Base-by-base conservation (phyloP, 352 stramenopile genomes). In the Phytopythium ostracodes region DNA sequence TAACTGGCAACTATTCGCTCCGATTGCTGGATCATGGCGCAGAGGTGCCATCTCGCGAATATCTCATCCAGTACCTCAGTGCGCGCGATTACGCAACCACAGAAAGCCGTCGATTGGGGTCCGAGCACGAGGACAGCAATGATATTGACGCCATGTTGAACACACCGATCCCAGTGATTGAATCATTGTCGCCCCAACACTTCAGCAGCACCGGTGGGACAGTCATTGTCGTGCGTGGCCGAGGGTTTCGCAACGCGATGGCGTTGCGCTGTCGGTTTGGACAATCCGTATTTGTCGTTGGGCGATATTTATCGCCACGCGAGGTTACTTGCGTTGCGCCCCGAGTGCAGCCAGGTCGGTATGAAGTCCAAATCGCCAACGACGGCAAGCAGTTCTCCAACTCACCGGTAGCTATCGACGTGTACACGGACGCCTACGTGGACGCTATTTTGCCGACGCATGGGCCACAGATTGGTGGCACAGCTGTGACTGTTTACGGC, bases 191-290 rank as follows among this genome's bases (percentile, higher is more conserved):
- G 55, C 59, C 51, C 25, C 7, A 18, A n/a, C 29, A 25, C 8
- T 2, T 51, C 42, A 29, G 57, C 61, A 38, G 76, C 70, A 59
- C 49, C 25, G 77, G 78, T 12, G 89, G 90, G 31, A 90, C 88
- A 6, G 46, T 71, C 3, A 66, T 98, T 18, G 71, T 79, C n/a
- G 72, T 98, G 8, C 53, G 52, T 25, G 95, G 94, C 9, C 27
- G 70, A 12, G 75, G 88, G 11, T 98, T 99, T 54, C 56, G 69
- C 1, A 87, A 94, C 50, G 83, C 79, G 8, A 47, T 81, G 51
- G 71, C 82, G 12, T 66, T 98, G 14, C 65, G 70, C 49, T 98
- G 92, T 66, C 77, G 74, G n/a, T 96, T 98, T 71, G 94, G 91
- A 36, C 58, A 65, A 0, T 69, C 64, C 20, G 53, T 80, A 2